Base-by-base conservation (phyloP, 2,329 filamentous ascomycete species). In the Drechslerella coelobrocha region DNA sequence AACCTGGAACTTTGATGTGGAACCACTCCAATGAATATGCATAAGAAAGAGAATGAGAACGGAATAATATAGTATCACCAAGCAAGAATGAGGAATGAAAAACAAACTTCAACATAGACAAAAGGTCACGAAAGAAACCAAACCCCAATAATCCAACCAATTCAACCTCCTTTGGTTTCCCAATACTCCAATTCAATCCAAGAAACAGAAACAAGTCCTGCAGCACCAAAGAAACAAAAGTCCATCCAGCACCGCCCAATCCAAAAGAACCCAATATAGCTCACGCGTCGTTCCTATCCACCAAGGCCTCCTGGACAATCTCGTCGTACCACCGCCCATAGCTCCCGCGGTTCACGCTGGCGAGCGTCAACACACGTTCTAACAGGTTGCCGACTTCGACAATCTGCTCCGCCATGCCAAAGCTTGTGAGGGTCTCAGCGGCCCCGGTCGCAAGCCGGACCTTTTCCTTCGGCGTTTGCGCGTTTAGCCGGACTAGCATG, bases 391-490 rank as follows among this genome's bases (percentile, higher is more conserved):
- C 74, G 12, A 75, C 50, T 31, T 75, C 75, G 1, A n/a, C 65
- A 29, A 74, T 68, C 66, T 75, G 75, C 62, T 76, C 75, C 7
- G 71, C 74, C 65, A 75, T 73, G 0, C 75, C 75, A 61, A 68
- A 76, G 12, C 75, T 72, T 8, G 61, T 61, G 27, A 76, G 60
- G 6, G 68, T 73, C 21, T 76, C 75, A 8, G 65, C 61, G 3
- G 73, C 75, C 1, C 69, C 69, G 19, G 69, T 73, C 5, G 75
- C 75, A 41, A 76, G 66, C 10, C 52, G 54, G 2, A 75, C 75
- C 43, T 62, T 73, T 12, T 75, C 74, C 61, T 71, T 73, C 24
- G 73, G 73, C 8, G 60, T 72, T 29, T 71, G 68, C 24, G 74
- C 75, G n/a, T 72, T 62, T 29, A 76, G n/a, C 10, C 74, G 59